phyloP scores from a whole-genome alignment of 441 rosid genomes.

The Erodium trifolium region DNA sequence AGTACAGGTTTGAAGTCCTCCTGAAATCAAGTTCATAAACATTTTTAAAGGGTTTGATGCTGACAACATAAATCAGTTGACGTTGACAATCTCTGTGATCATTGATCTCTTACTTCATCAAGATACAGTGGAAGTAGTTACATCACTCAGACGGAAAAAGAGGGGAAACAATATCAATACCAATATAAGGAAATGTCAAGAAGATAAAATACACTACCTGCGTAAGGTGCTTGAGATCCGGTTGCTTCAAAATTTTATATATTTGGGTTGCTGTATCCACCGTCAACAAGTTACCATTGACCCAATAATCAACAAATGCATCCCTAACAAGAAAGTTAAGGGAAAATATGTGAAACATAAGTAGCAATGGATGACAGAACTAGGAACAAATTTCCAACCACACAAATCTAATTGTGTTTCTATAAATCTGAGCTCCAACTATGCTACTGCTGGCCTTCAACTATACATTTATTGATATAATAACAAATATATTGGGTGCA shows the following conservation, averaged over 20 bases:
- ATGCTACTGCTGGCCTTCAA: not conserved
- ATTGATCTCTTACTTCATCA: slow-evolving; percentile 1
- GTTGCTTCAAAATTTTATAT: slow-evolving; percentile 69
- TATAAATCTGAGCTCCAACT: not conserved
- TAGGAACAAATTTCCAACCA: not conserved
- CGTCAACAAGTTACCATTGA: slow-evolving; percentile 70
- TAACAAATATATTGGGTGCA: not conserved
- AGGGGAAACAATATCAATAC: not conserved
- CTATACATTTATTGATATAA: not conserved
- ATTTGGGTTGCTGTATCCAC: slow-evolving; percentile 77
- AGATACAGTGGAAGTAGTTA: not conserved
- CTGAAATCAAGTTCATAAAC: slow-evolving; percentile 36
- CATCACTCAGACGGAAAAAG: not conserved
- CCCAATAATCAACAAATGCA: slow-evolving; percentile 83
- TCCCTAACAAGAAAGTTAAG: slow-evolving; percentile 41
- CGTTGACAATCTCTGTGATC: not conserved
- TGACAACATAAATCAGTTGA: not conserved
- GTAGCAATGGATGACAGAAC: slow-evolving; percentile 8
- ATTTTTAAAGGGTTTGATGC: slow-evolving; percentile 10
- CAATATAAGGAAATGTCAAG: not conserved
- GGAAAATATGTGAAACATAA: slow-evolving; percentile 5
- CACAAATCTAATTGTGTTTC: not conserved
- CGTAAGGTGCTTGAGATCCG: slow-evolving; percentile 54
- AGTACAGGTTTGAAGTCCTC: slow-evolving; percentile 90
- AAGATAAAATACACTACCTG: slow-evolving; percentile 45